Percentiles rank a stretch among this genome's conserved stretches.
Evolutionary conservation across 2,329 filamentous ascomycete species (phyloP).

Genomic region (Lizonia empirigonia): DNA sequence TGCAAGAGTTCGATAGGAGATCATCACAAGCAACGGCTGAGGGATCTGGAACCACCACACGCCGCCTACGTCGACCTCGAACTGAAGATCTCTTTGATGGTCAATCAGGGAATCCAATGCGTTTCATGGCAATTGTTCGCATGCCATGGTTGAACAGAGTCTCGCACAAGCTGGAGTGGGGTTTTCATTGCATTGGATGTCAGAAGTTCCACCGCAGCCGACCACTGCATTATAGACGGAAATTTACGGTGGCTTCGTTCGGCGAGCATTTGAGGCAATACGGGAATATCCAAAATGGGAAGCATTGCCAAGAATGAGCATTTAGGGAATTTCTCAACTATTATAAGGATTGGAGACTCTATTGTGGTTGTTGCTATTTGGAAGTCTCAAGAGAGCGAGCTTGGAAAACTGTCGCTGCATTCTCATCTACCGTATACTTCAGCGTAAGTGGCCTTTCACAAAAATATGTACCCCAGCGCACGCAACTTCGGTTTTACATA

Average conservation of each 20-base stretch:
- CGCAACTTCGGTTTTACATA: too few species aligned
- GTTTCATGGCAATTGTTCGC: not conserved
- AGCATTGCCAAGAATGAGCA: too few species aligned
- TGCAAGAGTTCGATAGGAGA: too few species aligned
- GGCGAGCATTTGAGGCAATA: not conserved
- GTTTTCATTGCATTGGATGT: not conserved
- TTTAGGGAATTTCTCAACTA: too few species aligned
- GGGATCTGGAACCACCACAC: not conserved
- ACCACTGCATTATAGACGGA: not conserved
- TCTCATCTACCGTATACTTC: too few species aligned
- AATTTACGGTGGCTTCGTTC: not conserved
- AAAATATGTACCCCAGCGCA: too few species aligned
- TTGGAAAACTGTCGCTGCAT: too few species aligned
- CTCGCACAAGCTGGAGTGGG: not conserved
- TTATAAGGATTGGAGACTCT: too few species aligned
- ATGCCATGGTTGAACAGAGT: not conserved
- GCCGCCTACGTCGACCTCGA: not conserved
- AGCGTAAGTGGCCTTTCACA: too few species aligned
- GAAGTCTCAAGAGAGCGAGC: too few species aligned
- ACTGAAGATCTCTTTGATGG: not conserved
- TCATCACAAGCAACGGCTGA: too few species aligned
- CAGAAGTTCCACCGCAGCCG: not conserved
- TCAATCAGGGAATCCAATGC: not conserved
- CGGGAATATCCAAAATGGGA: not conserved
- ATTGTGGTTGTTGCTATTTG: too few species aligned